Base-by-base conservation (phyloP, 2,329 filamentous ascomycete species). In the Microascus cirrosus region DNA sequence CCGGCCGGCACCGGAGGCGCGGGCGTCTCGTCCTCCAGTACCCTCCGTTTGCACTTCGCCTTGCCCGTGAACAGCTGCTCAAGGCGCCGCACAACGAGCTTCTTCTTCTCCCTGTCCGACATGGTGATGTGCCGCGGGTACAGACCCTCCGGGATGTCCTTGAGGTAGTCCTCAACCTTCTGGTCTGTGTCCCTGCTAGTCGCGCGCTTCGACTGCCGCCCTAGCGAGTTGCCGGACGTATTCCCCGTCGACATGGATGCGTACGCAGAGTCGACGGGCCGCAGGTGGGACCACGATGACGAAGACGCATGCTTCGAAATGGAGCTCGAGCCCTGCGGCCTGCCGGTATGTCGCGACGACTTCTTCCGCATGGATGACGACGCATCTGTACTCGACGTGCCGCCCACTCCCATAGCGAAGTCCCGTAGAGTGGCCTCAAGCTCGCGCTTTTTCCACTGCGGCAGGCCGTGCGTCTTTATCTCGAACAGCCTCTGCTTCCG, bases 41-140 rank as follows among this genome's bases (percentile, higher is more conserved):
- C 39, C 39, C 39, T 65, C 58, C 62, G 69, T 52, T 61, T 65
- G 15, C 62, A 67, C 42, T 61, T 65, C 36, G 62, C 53, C 65
- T 86, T 88, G 2, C 90, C 90, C 0, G 89, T 90, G 61, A 94
- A 95, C 1, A 95, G 77, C 61, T 92, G 87, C 65, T 95, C 90
- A 6, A 95, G 69, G 2, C 88, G 80, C 57, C 83, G 80, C 2
- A 93, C 90, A 0, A 93, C 86, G 22, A 91, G 66, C 66, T 85
- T 90, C 73, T 89, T 90, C 73, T 83, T 90, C 6, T 87, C 80
- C 62, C 82, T 85, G 15, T 93, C 89, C 0, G 84, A 84, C 80
- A 91, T 82, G 0, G 74, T 68, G 25, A 78, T 74, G 51, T 80
- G 77, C 12, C 80, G 79, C 0, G 87, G 86, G 42, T 89, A 75